Base-by-base conservation (phyloP, 1,284 basidiomycete genomes). In the Cryptococcus deneoformans region DNA sequence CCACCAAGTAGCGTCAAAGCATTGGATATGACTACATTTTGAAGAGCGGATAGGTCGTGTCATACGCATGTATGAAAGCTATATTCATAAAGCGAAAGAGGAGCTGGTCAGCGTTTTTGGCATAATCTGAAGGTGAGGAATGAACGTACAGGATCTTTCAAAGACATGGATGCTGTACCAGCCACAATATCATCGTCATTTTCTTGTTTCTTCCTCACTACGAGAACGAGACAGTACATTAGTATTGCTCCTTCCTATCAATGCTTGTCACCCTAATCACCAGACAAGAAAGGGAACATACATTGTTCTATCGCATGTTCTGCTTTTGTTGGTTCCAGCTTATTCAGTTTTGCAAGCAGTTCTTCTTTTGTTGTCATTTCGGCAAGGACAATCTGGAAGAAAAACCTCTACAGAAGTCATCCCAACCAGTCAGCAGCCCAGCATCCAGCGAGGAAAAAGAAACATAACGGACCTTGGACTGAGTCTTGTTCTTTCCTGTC, bases 1-100 rank as follows among this genome's bases (percentile, higher is more conserved):
- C 91, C 94, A 99, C 51, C 89, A 92, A 20, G 83, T 83, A 0
- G 94, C 93, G 76, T 99, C 96, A 74, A 99, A 99, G 77, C 96
- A 99, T 70, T 96, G 92, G 2, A 90, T 80, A 75, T 99, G 96
- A 24, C 89, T 85, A 72, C 96, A 99, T 61, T 83, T 80, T 11
- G 80, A 82, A 0, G 95, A 94, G 14, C 95, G 88, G 71, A 90
- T 88, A 2, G 96, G 95, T 0, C 85, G 88, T 35, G 78, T 81
- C 58, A 99, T 87, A 10, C 94, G 88, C 77, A 88, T 86, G 70
- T 91, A 96, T 52, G 91, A 93, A 57, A 99, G 79, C 88, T 96
- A 67, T 2, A n/a, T 29, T 29, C 29, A 29, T 29, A 29, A 29
- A 29, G 29, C 29, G 29, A 29, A 29, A 29, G 29, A 29, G 29